Conservation (phyloP, 208 protist genomes). For the Porcisia deanei region DNA sequence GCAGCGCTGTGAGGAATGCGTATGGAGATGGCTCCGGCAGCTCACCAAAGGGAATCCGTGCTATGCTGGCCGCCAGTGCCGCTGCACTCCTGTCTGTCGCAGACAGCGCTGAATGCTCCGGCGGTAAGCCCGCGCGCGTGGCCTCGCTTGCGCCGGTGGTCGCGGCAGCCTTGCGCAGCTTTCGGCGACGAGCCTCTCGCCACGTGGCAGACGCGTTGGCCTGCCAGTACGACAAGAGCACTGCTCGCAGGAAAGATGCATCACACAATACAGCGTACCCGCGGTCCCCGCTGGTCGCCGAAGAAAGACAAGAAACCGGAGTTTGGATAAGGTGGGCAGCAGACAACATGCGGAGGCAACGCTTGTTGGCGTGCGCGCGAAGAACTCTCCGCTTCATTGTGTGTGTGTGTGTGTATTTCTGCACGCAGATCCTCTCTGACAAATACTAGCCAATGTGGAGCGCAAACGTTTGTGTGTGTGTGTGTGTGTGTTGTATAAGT, state of each 20-base stretch:
- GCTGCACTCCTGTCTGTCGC: not conserved
- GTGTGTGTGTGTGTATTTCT: not conserved
- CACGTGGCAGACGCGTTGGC: conserved; percentile 27
- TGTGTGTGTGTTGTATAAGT: conserved; percentile 5
- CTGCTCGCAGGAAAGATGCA: conserved; percentile 73
- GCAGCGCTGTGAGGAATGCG: conserved; percentile 20
- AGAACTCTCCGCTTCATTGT: conserved; percentile 81
- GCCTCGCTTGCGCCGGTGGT: not conserved
- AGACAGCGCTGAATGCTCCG: not conserved
- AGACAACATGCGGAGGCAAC: conserved; percentile 61
- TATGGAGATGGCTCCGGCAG: conserved; percentile 10
- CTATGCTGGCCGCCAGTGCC: conserved; percentile 11
- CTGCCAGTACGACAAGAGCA: conserved; percentile 47
- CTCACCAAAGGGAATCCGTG: conserved; percentile 28
- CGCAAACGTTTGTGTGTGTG: not conserved
- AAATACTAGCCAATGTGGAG: not conserved
- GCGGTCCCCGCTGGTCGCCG: conserved; percentile 14
- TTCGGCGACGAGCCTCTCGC: conserved; percentile 23
- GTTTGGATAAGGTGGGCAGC: conserved; percentile 50
- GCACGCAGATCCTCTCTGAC: not conserved
- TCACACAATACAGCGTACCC: conserved; percentile 69
- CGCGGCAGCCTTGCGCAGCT: conserved; percentile 16
- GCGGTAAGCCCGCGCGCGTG: not conserved
- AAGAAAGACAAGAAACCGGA: not conserved
- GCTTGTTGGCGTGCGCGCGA: conserved; percentile 83